Base-by-base conservation (phyloP, 208 protist genomes). In the Trypanosomatidae sp. region DNA sequence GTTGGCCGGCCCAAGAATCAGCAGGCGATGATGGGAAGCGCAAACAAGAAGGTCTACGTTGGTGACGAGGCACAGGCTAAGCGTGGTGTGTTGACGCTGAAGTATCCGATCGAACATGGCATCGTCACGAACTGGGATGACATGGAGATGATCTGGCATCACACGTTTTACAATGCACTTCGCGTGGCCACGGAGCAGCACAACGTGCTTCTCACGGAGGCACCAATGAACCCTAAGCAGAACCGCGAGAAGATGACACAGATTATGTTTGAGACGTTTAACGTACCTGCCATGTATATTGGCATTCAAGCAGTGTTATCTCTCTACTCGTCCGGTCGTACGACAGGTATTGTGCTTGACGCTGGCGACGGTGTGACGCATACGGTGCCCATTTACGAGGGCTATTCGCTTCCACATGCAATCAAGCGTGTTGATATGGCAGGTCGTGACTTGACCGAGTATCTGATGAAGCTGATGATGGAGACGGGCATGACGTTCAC, bases 131-230 rank as follows among this genome's bases (percentile, higher is more conserved):
- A 98, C 73, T 98, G 96, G 96, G 95, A 98, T 48, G 93, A 98
- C 63, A 98, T 98, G 90, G 93, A 98, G 71, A 96, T 96, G 64
- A 92, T 97, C 44, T 98, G 95, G 96, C 85, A 98, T 58, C 95
- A 99, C 62, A 98, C 94, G 47, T 99, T 99, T 67, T 97, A 97
- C 73, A 98, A 98, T 60, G 94, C 98, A 70, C 80, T 99, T 20
- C 85, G 94, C 38, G 88, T 98, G 13, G 92, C 80, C 40, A 95
- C 97, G n/a, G 91, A 98, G 54, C 91, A 98, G 44, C 96, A 99
- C 77, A 95, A 95, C 43, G 92, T 99, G 37, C 59, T 94, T 7
- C 66, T 94, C 46, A 92, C 86, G 11, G 86, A 96, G 62, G 83
- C 84, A 0, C 86, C 91, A 25, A 73, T 95, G 60, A 96, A 95